Evolutionary conservation across 192 early-diverging fungal genomes (phyloP).

Genomic region (Coemansia sp.): DNA sequence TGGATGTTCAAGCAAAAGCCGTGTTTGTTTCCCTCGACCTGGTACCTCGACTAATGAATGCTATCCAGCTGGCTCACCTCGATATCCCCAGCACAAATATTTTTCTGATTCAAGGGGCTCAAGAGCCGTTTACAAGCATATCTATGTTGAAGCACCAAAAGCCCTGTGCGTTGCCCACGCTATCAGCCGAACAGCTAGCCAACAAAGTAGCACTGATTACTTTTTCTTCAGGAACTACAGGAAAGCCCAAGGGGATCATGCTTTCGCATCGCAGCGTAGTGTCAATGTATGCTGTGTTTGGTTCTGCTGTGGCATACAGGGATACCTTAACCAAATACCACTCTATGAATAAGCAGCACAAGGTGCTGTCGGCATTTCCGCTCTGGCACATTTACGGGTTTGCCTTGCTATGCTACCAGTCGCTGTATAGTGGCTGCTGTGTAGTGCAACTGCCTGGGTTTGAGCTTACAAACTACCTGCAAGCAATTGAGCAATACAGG

Average conservation of each 20-base stretch:
- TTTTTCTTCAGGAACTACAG: slow-evolving; percentile 46
- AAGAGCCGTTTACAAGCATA: background rate
- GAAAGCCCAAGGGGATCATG: slow-evolving; percentile 33
- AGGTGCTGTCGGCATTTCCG: slow-evolving; percentile 18
- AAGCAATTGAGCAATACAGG: slow-evolving; percentile 20
- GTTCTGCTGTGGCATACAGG: slow-evolving; percentile 2
- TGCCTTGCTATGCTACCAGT: slow-evolving; percentile 33
- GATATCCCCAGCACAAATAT: slow-evolving; percentile 3
- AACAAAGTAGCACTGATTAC: slow-evolving; percentile 23
- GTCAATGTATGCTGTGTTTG: slow-evolving; percentile 8
- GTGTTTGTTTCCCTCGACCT: slow-evolving; percentile 30
- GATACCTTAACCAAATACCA: background rate
- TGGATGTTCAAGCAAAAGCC: background rate
- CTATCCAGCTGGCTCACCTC: background rate
- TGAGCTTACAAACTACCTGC: slow-evolving; percentile 11
- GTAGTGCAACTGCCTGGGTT: slow-evolving; percentile 23
- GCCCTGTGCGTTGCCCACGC: background rate
- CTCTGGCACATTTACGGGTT: slow-evolving; percentile 36
- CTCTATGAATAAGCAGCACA: background rate
- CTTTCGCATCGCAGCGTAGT: slow-evolving; percentile 45
- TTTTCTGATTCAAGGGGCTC: slow-evolving; percentile 1
- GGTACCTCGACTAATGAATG: slow-evolving; percentile 12
- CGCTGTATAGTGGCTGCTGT: slow-evolving; percentile 21
- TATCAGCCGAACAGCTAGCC: slow-evolving; percentile 2
- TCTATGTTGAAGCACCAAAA: background rate